Base-by-base conservation (phyloP, 352 stramenopile genomes). In the Pythium phragmiticola region DNA sequence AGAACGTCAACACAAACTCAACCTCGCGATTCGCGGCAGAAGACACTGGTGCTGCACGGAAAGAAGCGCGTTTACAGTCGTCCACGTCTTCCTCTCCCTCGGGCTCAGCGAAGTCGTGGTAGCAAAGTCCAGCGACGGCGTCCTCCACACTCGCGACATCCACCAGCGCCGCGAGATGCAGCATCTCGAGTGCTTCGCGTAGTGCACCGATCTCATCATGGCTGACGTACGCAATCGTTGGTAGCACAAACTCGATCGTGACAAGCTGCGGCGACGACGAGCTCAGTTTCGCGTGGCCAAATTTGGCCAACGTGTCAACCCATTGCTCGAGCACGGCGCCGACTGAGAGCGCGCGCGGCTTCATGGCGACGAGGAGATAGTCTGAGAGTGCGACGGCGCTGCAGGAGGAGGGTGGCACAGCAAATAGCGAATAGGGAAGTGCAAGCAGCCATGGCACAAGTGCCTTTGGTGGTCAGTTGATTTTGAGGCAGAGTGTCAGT, bases 1-100 rank as follows among this genome's bases (percentile, higher is more conserved):
- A 62, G 45, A 67, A 67, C 16, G 60, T 67, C 14, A 67, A 52
- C 26, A 57, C 60, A 45, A 67, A 62, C 45, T 54, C 21, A 0
- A 67, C 45, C 6, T 45, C 12, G 12, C 28, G 43, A 14, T 17
- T 4, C 39, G 13, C 5, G 3, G 1, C 39, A n/a, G 17, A 46
- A 3, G 39, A 19, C 11, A 46, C 13, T 8, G 39, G 39, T 14
- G 13, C 11, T 9, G 9, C 16, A 46, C 14, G 9, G 14, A 6
- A 17, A n/a, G 39, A 46, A 5, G 7, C 39, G 39, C 13, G 13
- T 46, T 46, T 46, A 14, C 21, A 17, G 19, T 4, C 12, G 4
- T 11, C 30, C 28, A 39, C 4, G 2, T 61, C 60, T 14, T 67
- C 60, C 4, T 57, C 60, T 16, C 36, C 36, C 8, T 57, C 60